Conservation (phyloP, 2,329 filamentous ascomycete species). For the Zymoseptoria tritici region DNA sequence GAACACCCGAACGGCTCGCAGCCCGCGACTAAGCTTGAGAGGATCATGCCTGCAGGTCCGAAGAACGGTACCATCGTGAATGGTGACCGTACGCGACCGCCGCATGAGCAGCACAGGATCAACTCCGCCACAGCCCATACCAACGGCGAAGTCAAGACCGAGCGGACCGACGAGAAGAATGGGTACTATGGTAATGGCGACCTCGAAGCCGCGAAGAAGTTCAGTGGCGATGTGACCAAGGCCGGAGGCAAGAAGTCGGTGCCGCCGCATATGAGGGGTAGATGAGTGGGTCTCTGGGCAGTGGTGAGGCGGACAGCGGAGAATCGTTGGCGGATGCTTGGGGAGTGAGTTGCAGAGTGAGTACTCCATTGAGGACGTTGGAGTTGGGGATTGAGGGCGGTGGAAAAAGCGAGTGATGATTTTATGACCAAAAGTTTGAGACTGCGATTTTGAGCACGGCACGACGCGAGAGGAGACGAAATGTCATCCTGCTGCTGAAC, state of each 20-base stretch:
- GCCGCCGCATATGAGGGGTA: not conserved
- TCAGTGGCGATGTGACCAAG: not conserved
- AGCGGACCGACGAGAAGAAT: not conserved
- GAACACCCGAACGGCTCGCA: not conserved
- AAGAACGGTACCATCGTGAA: not conserved
- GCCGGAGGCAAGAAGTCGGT: not conserved
- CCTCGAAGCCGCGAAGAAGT: not conserved
- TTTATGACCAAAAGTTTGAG: no score
- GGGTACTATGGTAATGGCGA: not conserved
- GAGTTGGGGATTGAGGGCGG: no score
- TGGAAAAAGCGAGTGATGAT: no score
- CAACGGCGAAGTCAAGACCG: no score
- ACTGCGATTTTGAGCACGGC: no score
- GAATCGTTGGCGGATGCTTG: no score
- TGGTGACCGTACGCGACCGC: not conserved
- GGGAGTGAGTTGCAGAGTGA: not conserved
- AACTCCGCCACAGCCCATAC: not conserved
- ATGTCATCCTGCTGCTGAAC: not conserved
- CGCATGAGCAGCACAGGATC: not conserved
- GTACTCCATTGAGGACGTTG: no score
- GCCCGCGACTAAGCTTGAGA: not conserved
- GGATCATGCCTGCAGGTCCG: no score
- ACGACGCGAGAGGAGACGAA: not conserved
- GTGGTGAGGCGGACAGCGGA: not conserved
- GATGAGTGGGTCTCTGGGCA: not conserved